A percentile compares a stretch with the other conserved stretches of the same genome.
These are phyloP conservation scores for Sphaerulina vaccinii DNA, from an alignment of 2,329 filamentous ascomycete genomes.

Conservation along the genomic window DNA sequence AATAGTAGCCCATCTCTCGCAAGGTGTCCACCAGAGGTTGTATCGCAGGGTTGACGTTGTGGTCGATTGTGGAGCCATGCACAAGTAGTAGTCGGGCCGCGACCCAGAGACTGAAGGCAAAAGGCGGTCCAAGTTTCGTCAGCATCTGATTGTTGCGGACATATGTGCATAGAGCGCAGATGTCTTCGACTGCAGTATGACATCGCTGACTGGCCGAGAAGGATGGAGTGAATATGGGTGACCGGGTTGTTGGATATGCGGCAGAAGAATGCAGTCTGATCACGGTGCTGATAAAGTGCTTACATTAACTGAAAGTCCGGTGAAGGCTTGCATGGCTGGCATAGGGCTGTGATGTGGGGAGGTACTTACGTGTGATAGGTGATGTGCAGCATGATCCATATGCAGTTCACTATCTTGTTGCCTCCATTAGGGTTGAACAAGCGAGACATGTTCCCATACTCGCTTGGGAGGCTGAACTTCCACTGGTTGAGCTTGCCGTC, in stretches of 20 bases:
- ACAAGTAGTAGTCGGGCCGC: conserved; percentile 83
- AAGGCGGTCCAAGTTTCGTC: conserved; percentile 79
- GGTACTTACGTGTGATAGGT: conserved; percentile 74
- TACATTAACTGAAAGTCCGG: conserved; percentile 26
- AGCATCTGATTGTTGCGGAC: conserved; percentile 74
- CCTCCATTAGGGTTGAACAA: conserved; percentile 63
- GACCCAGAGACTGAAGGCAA: conserved; percentile 91
- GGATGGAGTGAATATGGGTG: conserved; percentile 83
- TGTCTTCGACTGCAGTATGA: conserved; percentile 77
- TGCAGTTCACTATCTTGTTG: conserved; percentile 71
- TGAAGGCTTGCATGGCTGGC: conserved; percentile 1
- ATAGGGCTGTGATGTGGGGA: neutral
- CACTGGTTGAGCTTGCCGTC: conserved; percentile 76
- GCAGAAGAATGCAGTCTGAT: conserved; percentile 90
- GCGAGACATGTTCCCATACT: conserved; percentile 81
- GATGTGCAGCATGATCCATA: conserved; percentile 87
- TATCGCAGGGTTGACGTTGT: conserved; percentile 76
- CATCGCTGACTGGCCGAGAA: conserved; percentile 83
- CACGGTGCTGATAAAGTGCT: conserved; percentile 57
- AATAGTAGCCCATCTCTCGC: conserved; percentile 75
- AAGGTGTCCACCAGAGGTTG: conserved; percentile 79
- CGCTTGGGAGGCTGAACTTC: conserved; percentile 78
- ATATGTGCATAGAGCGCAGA: conserved; percentile 74
- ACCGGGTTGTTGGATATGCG: conserved; percentile 85
- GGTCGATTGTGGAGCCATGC: conserved; percentile 85